phyloP scores from a whole-genome alignment of 805 yeast species.

The Candida hungchunana region DNA sequence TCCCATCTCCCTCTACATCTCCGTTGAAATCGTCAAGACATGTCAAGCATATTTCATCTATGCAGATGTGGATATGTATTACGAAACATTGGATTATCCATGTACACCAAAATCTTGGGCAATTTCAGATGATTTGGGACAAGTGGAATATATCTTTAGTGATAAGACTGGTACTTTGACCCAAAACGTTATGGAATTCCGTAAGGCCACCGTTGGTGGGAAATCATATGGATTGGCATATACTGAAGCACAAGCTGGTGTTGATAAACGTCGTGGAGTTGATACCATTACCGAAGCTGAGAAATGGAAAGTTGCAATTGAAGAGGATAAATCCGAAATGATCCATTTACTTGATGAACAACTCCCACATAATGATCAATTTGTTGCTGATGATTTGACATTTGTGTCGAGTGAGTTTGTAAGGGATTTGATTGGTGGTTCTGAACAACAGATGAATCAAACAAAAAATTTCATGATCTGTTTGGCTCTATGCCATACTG shows the following conservation, averaged over 20 bases:
- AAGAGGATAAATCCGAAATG: constrained; percentile 56
- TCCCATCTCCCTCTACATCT: constrained; percentile 77
- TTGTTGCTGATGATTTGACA: constrained; percentile 55
- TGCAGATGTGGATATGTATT: constrained; percentile 69
- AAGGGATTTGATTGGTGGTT: constrained; percentile 43
- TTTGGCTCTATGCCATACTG: constrained; percentile 74
- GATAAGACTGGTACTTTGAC: constrained; percentile 84
- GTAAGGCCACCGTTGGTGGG: constrained; percentile 74
- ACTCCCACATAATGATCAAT: constrained; percentile 34
- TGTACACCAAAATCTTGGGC: constrained; percentile 84
- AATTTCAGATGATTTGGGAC: constrained; percentile 81
- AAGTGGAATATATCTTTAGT: constrained; percentile 77
- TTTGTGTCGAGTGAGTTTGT: constrained; percentile 66
- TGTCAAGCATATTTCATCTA: constrained; percentile 77
- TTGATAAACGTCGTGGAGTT: constrained; percentile 69
- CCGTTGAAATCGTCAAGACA: constrained; percentile 77
- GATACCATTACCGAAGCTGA: constrained; percentile 59
- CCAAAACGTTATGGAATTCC: constrained; percentile 81
- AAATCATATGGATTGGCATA: constrained; percentile 71
- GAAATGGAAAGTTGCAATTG: constrained; percentile 47
- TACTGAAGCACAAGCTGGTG: constrained; percentile 77
- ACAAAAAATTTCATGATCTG: constrained; percentile 71
- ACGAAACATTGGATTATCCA: constrained; percentile 66
- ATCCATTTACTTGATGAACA: constrained; percentile 36
- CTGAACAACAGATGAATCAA: constrained; percentile 50